phyloP scores from a whole-genome alignment of 2,329 filamentous ascomycete genomes.

The Trichophaea hybrida region DNA sequence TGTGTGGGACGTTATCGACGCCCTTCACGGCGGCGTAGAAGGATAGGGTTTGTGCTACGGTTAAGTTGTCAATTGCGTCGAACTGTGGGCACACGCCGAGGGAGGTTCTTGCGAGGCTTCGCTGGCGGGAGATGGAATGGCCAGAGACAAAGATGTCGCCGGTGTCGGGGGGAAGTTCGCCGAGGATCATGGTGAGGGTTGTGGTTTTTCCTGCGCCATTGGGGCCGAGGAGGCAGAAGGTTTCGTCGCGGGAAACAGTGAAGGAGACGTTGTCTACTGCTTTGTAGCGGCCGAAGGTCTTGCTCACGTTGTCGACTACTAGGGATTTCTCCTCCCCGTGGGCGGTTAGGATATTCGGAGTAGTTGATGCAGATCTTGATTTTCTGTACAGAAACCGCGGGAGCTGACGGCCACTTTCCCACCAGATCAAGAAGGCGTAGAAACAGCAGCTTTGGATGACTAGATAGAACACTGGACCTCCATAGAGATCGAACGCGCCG shows the following conservation, averaged over 20 bases:
- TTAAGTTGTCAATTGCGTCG: slow-evolving; percentile 82
- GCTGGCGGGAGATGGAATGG: slow-evolving; percentile 54
- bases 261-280: slow-evolving; percentile 86
- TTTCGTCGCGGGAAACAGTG: slow-evolving; percentile 61
- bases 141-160: slow-evolving; percentile 72
- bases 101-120: slow-evolving; percentile 56
- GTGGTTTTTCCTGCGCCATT: slow-evolving; percentile 89
- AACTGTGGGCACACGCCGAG: slow-evolving; percentile 87
- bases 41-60: slow-evolving; percentile 66
- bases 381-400: slow-evolving; percentile 35
- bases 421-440: slow-evolving; percentile 60
- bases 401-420: slow-evolving; percentile 52
- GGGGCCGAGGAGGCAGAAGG: slow-evolving; percentile 77
- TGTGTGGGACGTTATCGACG: slow-evolving; percentile 57
- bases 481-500: slow-evolving; percentile 57
- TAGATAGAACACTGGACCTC: slow-evolving; percentile 72
- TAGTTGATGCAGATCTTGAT: slow-evolving; percentile 41
- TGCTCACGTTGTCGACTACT: slow-evolving; percentile 65
- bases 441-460: slow-evolving; percentile 57
- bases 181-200: slow-evolving; percentile 74
- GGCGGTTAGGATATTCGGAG: background rate
- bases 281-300: slow-evolving; percentile 54
- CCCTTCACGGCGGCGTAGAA: slow-evolving; percentile 82
- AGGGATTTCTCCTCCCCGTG: slow-evolving; percentile 40
- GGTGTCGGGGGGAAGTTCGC: slow-evolving; percentile 66